These are phyloP conservation scores for Ophiocordyceps camponoti-rufipedis DNA, from an alignment of 2,329 filamentous ascomycete species.

Conservation along the genomic window DNA sequence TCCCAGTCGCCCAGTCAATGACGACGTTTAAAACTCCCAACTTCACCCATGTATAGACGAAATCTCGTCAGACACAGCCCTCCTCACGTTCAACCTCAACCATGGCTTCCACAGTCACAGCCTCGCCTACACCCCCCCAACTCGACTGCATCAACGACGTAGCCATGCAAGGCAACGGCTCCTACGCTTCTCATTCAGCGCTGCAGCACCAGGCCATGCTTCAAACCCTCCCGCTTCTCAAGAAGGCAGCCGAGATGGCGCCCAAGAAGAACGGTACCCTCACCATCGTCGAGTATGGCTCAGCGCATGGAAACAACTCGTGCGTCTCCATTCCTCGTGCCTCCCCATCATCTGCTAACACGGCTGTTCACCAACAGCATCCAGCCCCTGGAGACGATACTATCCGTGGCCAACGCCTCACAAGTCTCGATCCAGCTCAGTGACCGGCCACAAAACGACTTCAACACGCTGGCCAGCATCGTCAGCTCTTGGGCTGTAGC, in stretches of 20 bases:
- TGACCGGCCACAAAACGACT: slow-evolving; percentile 1
- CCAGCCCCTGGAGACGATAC: background rate
- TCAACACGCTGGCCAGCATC: background rate
- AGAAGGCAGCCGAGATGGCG: background rate
- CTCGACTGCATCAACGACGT: background rate
- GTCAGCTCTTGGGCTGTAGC: background rate
- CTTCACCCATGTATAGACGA: too few relatives aligned
- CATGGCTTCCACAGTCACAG: background rate
- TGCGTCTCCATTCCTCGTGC: background rate
- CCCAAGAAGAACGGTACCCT: background rate
- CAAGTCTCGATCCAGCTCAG: background rate
- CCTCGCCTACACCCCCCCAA: too few relatives aligned
- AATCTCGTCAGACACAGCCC: too few relatives aligned
- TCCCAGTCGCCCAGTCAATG: too few relatives aligned
- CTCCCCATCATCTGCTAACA: background rate
- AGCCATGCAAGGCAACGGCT: background rate
- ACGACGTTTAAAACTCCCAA: too few relatives aligned
- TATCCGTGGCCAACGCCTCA: background rate
- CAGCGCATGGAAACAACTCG: slow-evolving; percentile 1
- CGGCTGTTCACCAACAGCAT: background rate
- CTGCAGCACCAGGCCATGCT: slow-evolving; percentile 1
- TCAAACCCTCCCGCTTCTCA: background rate
- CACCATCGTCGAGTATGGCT: background rate
- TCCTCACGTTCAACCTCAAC: background rate
- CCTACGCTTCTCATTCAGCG: background rate